Base-by-base conservation (phyloP, 129 eudicot species). In the Gnaphalium uliginosum region DNA sequence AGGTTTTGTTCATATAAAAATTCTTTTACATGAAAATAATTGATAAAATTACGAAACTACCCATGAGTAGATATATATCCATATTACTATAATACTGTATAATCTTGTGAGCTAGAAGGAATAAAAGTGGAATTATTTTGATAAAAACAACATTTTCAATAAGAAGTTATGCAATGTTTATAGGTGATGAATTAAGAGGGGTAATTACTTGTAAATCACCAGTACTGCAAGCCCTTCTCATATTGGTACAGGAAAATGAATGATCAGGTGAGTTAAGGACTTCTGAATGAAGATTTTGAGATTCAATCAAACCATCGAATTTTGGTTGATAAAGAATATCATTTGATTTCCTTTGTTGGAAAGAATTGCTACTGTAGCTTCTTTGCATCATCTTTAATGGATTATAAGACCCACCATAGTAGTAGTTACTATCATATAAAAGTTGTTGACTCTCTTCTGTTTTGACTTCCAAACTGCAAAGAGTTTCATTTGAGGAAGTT, bases 201-300 rank as follows among this genome's bases (percentile, higher is more conserved):
- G 10, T 19, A 54, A 54, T 82, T 27, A 93, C 98, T 18, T 89
- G 98, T 72, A 93, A 87, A 81, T 93, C 97, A 56, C 97, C 98
- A 32, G 98, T 79, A 81, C 98, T 90, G 82, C 89, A 87, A 82
- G 81, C 96, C 82, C 96, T 88, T 81, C 98, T 88, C 82, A 93
- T 90, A 57, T 88, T 86, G 33, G 83, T 82, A 58, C 81, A 79
- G 7, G 85, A 77, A 70, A 83, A 87, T 76, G 80, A 54, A 30
- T 51, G 81, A 77, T 89, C 89, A 62, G 90, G 85, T 15, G 92
- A 81, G 73, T 73, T 74, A 51, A 81, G 56, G 59, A 56, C 46
- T 63, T 76, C 86, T 6, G 79, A 66, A 33, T 86, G 66, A 69
- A 83, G 78, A 83, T 71, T 48, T 53, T 81, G 80, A 35, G 86